A percentile compares a stretch with the other conserved stretches of the same genome.
phyloP scores from a whole-genome alignment of 495 filamentous ascomycete genomes.

The Hamigera avellanea region DNA sequence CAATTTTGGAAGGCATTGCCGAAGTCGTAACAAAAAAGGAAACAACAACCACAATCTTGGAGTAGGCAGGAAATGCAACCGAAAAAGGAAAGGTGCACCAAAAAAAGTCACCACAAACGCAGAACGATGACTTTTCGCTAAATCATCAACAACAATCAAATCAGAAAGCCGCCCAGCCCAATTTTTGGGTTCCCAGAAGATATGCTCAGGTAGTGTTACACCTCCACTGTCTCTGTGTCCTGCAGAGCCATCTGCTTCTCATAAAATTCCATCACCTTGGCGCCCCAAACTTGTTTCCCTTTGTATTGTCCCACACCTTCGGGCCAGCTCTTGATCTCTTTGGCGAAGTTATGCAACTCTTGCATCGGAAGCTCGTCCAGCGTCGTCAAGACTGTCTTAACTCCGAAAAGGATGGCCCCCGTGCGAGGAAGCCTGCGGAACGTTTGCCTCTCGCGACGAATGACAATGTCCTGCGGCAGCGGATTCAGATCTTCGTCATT shows the following conservation, averaged over 20 bases:
- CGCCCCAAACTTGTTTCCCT: conserved; percentile 38
- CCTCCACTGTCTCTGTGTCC: conserved; percentile 9
- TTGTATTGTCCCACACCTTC: conserved; percentile 42
- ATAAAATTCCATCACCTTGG: conserved; percentile 32
- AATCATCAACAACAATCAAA: too few species aligned
- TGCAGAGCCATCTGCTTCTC: background rate
- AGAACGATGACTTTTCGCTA: too few species aligned
- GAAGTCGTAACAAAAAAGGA: too few species aligned
- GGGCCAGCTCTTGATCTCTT: conserved; percentile 41
- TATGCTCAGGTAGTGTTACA: conserved; percentile 4
- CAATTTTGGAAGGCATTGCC: too few species aligned
- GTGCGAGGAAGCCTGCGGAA: conserved; percentile 39
- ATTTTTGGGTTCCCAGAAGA: too few species aligned
- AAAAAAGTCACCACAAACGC: too few species aligned
- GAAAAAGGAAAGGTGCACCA: too few species aligned
- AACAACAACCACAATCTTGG: too few species aligned
- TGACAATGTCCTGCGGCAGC: conserved; percentile 28
- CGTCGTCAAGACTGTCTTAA: conserved; percentile 38
- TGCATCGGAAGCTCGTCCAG: conserved; percentile 35
- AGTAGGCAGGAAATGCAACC: too few species aligned
- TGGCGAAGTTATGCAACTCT: conserved; percentile 31
- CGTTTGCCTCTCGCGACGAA: conserved; percentile 44
- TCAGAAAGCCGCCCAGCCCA: too few species aligned
- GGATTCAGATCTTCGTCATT: conserved; percentile 24
- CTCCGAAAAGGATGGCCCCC: conserved; percentile 39